These are phyloP conservation scores for Penicillium sp. DNA, from an alignment of 2,329 filamentous ascomycete species.

Conservation along the genomic window DNA sequence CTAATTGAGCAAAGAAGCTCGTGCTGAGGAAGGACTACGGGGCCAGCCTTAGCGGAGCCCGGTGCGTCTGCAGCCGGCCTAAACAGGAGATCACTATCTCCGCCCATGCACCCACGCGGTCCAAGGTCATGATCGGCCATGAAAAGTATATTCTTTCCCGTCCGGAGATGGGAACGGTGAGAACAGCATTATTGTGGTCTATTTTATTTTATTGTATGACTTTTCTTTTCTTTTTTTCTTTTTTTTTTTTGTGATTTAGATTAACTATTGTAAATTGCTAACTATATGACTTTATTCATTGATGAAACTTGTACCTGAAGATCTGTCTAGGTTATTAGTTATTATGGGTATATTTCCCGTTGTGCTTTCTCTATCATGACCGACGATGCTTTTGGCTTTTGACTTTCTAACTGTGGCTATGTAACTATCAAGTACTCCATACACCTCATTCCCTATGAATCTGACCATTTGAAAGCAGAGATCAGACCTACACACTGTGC, in stretches of 20 bases:
- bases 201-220: background rate
- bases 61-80: slow-evolving; percentile 28
- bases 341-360: background rate
- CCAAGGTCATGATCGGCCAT: slow-evolving; percentile 17
- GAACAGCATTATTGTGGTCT: background rate
- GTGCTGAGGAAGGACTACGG: slow-evolving; percentile 15
- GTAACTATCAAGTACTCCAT: background rate
- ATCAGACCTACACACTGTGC: slow-evolving; percentile 12
- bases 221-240: background rate
- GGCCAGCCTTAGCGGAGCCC: slow-evolving; percentile 19
- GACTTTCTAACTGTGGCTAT: background rate
- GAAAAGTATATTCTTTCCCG: slow-evolving; percentile 16
- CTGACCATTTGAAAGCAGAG: slow-evolving; percentile 7
- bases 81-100: slow-evolving; percentile 25
- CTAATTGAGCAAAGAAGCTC: slow-evolving; percentile 20
- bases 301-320: slow-evolving; percentile 7
- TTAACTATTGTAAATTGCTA: background rate
- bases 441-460: background rate
- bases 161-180: background rate
- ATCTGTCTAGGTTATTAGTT: slow-evolving; percentile 4
- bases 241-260: background rate
- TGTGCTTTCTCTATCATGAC: background rate
- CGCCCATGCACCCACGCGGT: slow-evolving; percentile 6
- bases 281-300: background rate
- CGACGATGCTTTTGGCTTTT: background rate